Conservation (phyloP, 2,329 filamentous ascomycete species). For the Penicillium sp. region DNA sequence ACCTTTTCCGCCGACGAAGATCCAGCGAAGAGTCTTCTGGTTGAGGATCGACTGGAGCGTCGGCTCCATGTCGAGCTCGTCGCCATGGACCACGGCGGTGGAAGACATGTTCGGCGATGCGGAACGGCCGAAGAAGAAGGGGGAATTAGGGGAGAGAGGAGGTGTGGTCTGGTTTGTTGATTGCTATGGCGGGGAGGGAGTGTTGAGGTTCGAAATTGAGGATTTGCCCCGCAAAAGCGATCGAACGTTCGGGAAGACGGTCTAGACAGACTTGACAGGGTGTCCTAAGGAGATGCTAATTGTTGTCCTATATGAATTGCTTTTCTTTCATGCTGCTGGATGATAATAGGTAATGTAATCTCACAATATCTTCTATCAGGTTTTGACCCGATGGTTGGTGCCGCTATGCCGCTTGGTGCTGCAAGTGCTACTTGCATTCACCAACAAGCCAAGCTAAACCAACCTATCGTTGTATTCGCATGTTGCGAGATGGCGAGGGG, state of each 20-base stretch:
- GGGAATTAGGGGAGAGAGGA: slow-evolving; percentile 1
- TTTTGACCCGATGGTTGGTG: not conserved
- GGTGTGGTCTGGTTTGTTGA: slow-evolving; percentile 2
- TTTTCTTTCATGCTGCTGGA: not conserved
- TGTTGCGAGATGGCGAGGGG: too few relatives aligned
- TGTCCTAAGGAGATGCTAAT: not conserved
- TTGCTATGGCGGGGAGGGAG: slow-evolving; percentile 4
- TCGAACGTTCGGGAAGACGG: slow-evolving; percentile 39
- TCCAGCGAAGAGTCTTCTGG: slow-evolving; percentile 95
- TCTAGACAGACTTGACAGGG: not conserved
- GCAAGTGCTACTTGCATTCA: not conserved
- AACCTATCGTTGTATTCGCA: too few relatives aligned
- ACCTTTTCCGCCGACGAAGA: slow-evolving; percentile 98
- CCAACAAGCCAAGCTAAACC: not conserved
- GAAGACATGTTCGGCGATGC: slow-evolving; percentile 39
- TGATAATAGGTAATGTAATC: not conserved
- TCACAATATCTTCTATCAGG: too few relatives aligned
- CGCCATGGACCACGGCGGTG: slow-evolving; percentile 48
- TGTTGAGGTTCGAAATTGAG: slow-evolving; percentile 17
- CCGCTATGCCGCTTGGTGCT: not conserved
- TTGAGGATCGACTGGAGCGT: slow-evolving; percentile 92
- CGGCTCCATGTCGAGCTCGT: slow-evolving; percentile 78
- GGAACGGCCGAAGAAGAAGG: slow-evolving; percentile 11
- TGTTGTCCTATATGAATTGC: too few relatives aligned
- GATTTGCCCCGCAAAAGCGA: slow-evolving; percentile 27